Base-by-base conservation (phyloP, 2,329 filamentous ascomycete species). In the Teratosphaeria nubilosa region DNA sequence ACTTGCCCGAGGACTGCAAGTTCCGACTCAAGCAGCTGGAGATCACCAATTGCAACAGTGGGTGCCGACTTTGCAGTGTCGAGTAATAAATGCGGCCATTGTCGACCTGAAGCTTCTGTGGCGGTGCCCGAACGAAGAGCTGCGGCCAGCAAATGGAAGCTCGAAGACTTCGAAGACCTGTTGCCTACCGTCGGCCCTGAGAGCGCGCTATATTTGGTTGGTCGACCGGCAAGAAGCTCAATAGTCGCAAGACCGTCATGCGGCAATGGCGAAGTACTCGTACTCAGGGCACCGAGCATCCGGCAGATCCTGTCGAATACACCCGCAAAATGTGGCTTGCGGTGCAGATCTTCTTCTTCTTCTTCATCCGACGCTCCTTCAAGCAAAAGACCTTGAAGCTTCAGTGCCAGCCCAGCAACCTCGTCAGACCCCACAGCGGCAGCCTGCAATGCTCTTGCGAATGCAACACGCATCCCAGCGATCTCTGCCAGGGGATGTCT, bases 281-380 rank as follows among this genome's bases (percentile, higher is more conserved):
- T 31, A 20, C 2, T 22, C 22, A 41, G 5, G 22, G 58, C n/a
- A 22, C 61, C 62, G 22, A 65, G 56, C 16, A 58, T 59, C 45
- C 79, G 76, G 61, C 73, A 78, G 20, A 80, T 61, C 16, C 69
- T 67, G 63, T 79, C 77, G 61, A 80, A 80, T 48, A 76, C 70
- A n/a, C 63, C 59, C 13, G 34, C 37, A 41, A 59, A 57, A 45
- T 59, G 58, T 11, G 58, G 55, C 25, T 25, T 30, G 10, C 9
- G 16, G 3, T 20, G 20, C 30, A 22, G 24, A 25, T 24, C 31
- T 25, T 32, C 51, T 4, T 57, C 51, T 4, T 57, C 58, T n/a
- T 54, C 37, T 2, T 25, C 20, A 14, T n/a, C 7, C n/a, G 11
- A 22, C 11, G 24, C n/a, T n/a, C 20, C 31, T 6, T 22, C 50